Percentiles rank a stretch among this genome's conserved stretches.
phyloP scores from a whole-genome alignment of 2,329 filamentous ascomycete species.

The Fonsecaea nubica region DNA sequence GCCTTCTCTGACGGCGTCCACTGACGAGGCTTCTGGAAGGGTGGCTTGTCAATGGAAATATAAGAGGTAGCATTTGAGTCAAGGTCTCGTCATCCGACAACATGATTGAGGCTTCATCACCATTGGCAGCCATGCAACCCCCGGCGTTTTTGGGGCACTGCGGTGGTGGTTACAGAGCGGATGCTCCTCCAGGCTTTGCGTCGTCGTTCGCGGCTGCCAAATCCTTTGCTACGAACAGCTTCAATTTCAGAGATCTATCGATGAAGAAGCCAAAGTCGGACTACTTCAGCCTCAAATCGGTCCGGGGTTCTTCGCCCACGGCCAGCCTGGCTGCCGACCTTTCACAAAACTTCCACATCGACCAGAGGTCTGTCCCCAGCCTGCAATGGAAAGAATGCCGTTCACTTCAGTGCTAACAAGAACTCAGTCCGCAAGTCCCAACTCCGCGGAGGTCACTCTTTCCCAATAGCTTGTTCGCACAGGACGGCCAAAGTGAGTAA shows the following conservation, averaged over 20 bases:
- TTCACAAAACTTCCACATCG: slow-evolving; percentile 95
- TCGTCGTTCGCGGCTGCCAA: slow-evolving; percentile 58
- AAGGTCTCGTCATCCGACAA: slow-evolving; percentile 7
- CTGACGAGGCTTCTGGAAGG: not conserved
- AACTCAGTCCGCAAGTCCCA: slow-evolving; percentile 75
- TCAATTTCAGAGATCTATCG: slow-evolving; percentile 78
- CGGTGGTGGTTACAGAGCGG: slow-evolving; percentile 58
- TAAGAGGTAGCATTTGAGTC: slow-evolving; percentile 21
- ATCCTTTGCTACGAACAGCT: slow-evolving; percentile 66
- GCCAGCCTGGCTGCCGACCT: slow-evolving; percentile 90
- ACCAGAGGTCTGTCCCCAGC: slow-evolving; percentile 73
- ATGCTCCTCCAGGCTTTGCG: slow-evolving; percentile 60
- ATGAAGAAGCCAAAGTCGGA: slow-evolving; percentile 73
- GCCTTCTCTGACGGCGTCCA: slow-evolving; percentile 8
- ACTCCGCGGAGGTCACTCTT: slow-evolving; percentile 87
- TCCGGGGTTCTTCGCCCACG: slow-evolving; percentile 86
- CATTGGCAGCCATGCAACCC: slow-evolving; percentile 87
- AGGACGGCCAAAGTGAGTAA: slow-evolving; percentile 66
- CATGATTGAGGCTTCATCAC: slow-evolving; percentile 89
- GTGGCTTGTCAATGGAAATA: slow-evolving; percentile 13
- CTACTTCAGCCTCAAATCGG: slow-evolving; percentile 80
- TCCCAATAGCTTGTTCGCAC: slow-evolving; percentile 71
- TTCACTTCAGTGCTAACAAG: slow-evolving; percentile 40
- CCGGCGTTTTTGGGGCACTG: slow-evolving; percentile 66
- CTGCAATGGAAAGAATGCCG: slow-evolving; percentile 37